Base-by-base conservation (phyloP, 2,329 filamentous ascomycete species). In the Alternaria novae-zelandiae region DNA sequence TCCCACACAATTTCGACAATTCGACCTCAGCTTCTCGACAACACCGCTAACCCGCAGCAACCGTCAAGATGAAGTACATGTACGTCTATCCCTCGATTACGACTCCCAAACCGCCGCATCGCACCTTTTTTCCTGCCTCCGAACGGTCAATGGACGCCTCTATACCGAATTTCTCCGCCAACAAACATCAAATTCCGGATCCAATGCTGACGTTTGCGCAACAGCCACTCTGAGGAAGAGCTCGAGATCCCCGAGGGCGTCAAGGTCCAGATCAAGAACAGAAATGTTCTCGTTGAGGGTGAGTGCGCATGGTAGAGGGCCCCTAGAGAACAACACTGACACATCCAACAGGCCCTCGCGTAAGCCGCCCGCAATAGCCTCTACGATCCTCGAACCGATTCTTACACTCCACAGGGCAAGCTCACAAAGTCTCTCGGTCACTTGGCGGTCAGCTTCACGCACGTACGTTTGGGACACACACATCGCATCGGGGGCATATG, bases 251-350 rank as follows among this genome's bases (percentile, higher is more conserved):
- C 96, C 82, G 93, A 97, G 85, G 93, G 94, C 72, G 96, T 99
- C 90, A 97, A 95, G 89, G 89, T 99, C 86, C 84, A 87, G 86
- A 99, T 99, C 89, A 97, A 97, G 89, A 96, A 95, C 81, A 90
- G 96, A 84, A 87, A 93, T 82, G 92, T 99, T 84, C 97, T 93
- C 81, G 96, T 99, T 83, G 95, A 97, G 88, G 96, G 96, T 83
- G 93, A 95, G 83, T 90, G 94, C 43, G 41, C 36, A 61, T 26
- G 43, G 43, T 41, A 30, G 54, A 53, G 25, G 28, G 21, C 57
- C 6, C 12, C 46, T 26, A 25, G 28, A 49, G 50, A 63, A 61
- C 49, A 53, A 65, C 46, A 68, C 70, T 74, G 46, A 74, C 59
- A 65, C 49, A 45, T n/a, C 46, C 25, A 30, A 62, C 61, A 77